Evolutionary conservation across 345 rosid genomes (phyloP).

Genomic region (Corymbia maculata): DNA sequence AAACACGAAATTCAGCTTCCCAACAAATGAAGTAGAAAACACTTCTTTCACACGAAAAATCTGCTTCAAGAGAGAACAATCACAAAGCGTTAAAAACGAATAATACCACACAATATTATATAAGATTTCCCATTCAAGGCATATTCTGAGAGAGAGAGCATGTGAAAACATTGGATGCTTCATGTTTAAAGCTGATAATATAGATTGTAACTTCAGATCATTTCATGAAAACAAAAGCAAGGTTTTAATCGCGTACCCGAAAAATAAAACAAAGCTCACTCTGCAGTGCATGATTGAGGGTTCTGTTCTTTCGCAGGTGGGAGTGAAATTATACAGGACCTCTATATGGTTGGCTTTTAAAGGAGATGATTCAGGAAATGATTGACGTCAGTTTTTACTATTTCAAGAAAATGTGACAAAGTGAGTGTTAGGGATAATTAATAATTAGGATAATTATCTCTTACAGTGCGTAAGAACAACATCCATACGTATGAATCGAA

Average conservation of each 20-base stretch:
- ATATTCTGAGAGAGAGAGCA: not conserved
- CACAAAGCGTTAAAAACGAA: not conserved
- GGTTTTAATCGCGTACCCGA: not conserved
- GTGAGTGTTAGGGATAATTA: not conserved
- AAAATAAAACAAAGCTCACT: not conserved
- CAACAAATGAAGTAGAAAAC: conserved; percentile 65
- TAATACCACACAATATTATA: too few relatives aligned
- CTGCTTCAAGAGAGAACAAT: not conserved
- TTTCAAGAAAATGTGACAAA: not conserved
- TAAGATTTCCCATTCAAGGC: not conserved
- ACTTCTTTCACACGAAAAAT: not conserved
- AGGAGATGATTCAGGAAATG: not conserved
- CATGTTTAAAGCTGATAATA: not conserved
- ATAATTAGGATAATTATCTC: not conserved
- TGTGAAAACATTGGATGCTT: not conserved
- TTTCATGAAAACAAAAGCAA: not conserved
- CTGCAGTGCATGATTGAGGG: not conserved
- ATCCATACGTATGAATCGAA: not conserved
- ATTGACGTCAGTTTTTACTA: not conserved
- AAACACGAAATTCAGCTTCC: not conserved
- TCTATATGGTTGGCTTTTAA: not conserved
- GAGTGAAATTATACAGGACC: not conserved
- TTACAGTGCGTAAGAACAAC: not conserved
- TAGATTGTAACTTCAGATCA: not conserved
- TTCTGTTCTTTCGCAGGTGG: not conserved